phyloP scores from a whole-genome alignment of 1,139 yeast species.

The Geotrichum fermentans region DNA sequence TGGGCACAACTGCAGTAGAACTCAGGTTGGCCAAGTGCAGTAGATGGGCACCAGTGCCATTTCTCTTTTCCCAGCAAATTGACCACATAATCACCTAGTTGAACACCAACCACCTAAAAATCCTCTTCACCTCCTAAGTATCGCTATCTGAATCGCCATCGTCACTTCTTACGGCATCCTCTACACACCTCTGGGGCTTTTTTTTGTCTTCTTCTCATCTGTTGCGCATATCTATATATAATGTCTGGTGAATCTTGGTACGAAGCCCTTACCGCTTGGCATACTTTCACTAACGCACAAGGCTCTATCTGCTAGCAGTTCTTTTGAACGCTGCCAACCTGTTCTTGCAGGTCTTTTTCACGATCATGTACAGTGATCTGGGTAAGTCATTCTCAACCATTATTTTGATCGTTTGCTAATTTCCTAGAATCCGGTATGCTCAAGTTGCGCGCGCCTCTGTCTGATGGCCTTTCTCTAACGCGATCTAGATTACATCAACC shows the following conservation, averaged over 20 bases:
- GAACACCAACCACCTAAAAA: too few species aligned
- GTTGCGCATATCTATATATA: too few species aligned
- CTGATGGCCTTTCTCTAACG: neutral
- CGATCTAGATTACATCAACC: slow-evolving; percentile 80
- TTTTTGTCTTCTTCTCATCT: neutral
- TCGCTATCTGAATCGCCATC: too few species aligned
- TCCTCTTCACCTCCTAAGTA: too few species aligned
- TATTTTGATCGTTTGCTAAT: neutral
- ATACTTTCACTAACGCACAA: slow-evolving; percentile 8
- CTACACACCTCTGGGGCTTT: too few species aligned
- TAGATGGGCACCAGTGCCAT: too few species aligned
- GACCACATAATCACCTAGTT: too few species aligned
- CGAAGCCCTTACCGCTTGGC: slow-evolving; percentile 19
- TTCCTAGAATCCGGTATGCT: slow-evolving; percentile 25
- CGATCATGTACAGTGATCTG: slow-evolving; percentile 87
- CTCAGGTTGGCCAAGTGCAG: too few species aligned
- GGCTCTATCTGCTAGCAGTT: slow-evolving; percentile 55
- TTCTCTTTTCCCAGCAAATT: too few species aligned
- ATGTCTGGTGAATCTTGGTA: slow-evolving; percentile 40
- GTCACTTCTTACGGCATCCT: too few species aligned
- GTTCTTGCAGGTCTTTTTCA: slow-evolving; percentile 86
- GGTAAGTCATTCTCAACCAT: slow-evolving; percentile 46
- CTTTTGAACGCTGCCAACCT: slow-evolving; percentile 78
- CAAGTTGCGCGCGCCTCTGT: neutral
- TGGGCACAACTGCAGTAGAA: too few species aligned